These are phyloP conservation scores for Debaryomyces sp. DNA, from an alignment of 1,139 yeast species.

Conservation along the genomic window DNA sequence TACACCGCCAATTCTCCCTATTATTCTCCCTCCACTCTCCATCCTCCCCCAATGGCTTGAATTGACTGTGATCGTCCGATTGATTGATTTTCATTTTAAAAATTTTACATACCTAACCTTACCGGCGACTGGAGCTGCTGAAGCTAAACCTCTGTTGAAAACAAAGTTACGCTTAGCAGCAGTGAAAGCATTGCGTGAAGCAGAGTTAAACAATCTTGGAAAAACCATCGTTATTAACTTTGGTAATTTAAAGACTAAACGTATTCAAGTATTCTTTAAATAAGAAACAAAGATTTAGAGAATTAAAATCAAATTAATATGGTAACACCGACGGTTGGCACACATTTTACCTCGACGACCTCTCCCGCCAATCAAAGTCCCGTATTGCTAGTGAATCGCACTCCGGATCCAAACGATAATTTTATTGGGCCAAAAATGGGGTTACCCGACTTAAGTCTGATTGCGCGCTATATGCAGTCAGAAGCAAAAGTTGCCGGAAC, in stretches of 20 bases:
- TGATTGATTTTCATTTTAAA: constrained; percentile 4
- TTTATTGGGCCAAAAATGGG: constrained; percentile 15
- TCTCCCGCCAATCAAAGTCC: constrained; percentile 21
- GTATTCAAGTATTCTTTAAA: constrained; percentile 5
- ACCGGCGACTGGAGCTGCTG: constrained; percentile 84
- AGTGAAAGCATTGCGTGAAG: constrained; percentile 87
- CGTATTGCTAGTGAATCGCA: constrained; percentile 11
- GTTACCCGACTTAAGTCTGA: constrained; percentile 6
- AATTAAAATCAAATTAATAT: constrained; percentile 6
- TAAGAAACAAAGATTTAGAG: constrained; percentile 6
- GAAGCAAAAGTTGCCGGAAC: background rate
- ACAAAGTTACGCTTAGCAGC: constrained; percentile 84
- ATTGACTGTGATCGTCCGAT: constrained; percentile 2
- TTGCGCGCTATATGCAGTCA: background rate
- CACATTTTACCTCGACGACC: constrained; percentile 8
- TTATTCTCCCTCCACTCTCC: background rate
- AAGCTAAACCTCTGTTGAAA: constrained; percentile 82
- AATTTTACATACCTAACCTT: constrained; percentile 77
- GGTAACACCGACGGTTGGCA: constrained; percentile 4
- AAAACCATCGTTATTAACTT: constrained; percentile 57
- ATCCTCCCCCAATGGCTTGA: background rate
- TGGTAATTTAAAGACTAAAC: constrained; percentile 23
- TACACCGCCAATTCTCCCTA: background rate
- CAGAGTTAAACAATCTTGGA: constrained; percentile 90
- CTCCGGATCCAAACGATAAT: constrained; percentile 12